A percentile compares a stretch with the other conserved stretches of the same genome.
These are phyloP conservation scores for Leccinellum rugosiceps DNA, from an alignment of 768 basidiomycete species.

Conservation along the genomic window DNA sequence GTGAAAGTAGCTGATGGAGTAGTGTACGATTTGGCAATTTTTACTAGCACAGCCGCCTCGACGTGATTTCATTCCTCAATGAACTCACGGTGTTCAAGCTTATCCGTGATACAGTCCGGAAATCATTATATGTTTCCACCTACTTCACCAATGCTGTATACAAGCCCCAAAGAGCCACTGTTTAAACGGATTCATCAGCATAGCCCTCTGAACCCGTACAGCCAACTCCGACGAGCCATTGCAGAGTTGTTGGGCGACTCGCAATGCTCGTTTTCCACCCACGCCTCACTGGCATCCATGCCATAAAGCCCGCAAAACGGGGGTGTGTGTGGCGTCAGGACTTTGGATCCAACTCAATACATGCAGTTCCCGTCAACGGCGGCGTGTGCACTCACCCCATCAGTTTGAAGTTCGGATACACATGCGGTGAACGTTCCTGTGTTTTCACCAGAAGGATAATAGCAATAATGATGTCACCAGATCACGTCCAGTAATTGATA, in stretches of 20 bases:
- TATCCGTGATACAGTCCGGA: not conserved
- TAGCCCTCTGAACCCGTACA: not conserved
- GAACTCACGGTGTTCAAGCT: too few relatives aligned
- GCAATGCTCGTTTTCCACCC: not conserved
- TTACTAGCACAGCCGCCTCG: too few relatives aligned
- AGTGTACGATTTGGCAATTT: too few relatives aligned
- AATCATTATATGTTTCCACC: too few relatives aligned
- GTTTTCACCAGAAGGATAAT: not conserved
- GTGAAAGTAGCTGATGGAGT: too few relatives aligned
- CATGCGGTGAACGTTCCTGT: slow-evolving; percentile 1
- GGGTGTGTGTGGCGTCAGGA: not conserved
- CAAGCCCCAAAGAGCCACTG: too few relatives aligned
- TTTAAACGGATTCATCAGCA: not conserved
- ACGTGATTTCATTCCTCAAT: too few relatives aligned
- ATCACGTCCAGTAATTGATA: slow-evolving; percentile 8
- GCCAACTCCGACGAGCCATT: not conserved
- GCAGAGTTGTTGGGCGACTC: not conserved
- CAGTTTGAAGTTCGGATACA: not conserved
- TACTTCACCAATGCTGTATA: too few relatives aligned
- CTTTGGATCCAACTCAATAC: not conserved
- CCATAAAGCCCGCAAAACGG: not conserved
- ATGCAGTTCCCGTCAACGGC: not conserved
- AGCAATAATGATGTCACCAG: slow-evolving; percentile 1
- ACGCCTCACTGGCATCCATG: not conserved
- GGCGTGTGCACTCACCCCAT: not conserved